Evolutionary conservation across 140 eudicot species (phyloP).

Genomic region (Anethum foeniculum): DNA sequence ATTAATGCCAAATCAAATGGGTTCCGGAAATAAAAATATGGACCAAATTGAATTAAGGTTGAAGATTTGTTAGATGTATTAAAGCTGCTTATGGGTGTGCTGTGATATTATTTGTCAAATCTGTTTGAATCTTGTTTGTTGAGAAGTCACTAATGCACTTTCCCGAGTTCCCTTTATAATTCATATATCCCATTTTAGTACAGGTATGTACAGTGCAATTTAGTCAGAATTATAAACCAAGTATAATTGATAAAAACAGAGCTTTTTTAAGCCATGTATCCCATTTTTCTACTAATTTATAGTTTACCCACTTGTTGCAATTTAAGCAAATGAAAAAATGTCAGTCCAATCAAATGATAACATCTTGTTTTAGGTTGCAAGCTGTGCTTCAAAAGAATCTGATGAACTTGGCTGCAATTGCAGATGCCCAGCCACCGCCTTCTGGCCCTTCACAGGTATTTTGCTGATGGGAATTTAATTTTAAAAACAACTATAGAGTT

Average conservation of each 20-base stretch:
- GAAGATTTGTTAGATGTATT: too few species aligned
- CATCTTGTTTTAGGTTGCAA: slow-evolving; percentile 49
- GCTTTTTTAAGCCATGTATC: neutral
- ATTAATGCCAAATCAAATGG: too few species aligned
- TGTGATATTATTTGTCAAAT: too few species aligned
- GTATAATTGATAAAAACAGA: neutral
- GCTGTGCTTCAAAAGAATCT: slow-evolving; percentile 79
- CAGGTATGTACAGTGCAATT: too few species aligned
- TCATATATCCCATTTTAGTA: too few species aligned
- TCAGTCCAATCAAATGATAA: neutral
- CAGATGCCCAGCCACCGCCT: slow-evolving; percentile 84
- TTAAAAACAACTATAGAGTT: neutral
- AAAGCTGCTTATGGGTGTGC: too few species aligned
- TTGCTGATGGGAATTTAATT: neutral
- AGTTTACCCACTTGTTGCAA: neutral
- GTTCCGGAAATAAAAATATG: too few species aligned
- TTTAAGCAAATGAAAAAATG: neutral
- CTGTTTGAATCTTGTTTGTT: too few species aligned
- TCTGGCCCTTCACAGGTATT: slow-evolving; percentile 51
- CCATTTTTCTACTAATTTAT: neutral
- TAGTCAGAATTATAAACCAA: neutral
- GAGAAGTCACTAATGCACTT: too few species aligned
- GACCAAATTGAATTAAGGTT: too few species aligned
- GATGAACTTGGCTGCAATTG: slow-evolving; percentile 88
- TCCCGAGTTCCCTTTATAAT: too few species aligned